A percentile compares a stretch with the other conserved stretches of the same genome.
Evolutionary conservation across 208 protist species (phyloP).

Genomic region (Leishmania tropica): DNA sequence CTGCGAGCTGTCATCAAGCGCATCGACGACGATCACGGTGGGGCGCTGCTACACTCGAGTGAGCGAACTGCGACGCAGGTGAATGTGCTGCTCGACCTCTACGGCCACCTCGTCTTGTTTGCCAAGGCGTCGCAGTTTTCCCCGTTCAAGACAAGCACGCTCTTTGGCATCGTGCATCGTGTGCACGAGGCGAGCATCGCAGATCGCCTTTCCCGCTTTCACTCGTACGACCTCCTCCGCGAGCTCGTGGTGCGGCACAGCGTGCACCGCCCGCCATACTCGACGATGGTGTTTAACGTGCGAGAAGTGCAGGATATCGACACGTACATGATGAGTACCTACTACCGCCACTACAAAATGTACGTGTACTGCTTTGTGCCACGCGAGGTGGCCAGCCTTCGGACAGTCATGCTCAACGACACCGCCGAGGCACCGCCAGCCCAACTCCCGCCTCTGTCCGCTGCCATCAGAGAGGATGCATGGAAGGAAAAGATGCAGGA

Average conservation of each 20-base stretch:
- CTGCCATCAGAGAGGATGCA: slow-evolving; percentile 52
- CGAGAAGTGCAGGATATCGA: slow-evolving; percentile 85
- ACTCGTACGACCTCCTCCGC: slow-evolving; percentile 76
- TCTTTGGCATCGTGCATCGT: slow-evolving; percentile 71
- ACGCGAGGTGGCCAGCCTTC: slow-evolving; percentile 60
- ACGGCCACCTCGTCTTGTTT: slow-evolving; percentile 85
- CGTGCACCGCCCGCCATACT: slow-evolving; percentile 88
- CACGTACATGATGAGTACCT: slow-evolving; percentile 86
- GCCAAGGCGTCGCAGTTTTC: slow-evolving; percentile 59
- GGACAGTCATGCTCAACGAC: slow-evolving; percentile 48
- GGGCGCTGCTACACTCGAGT: slow-evolving; percentile 30
- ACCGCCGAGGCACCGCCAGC: slow-evolving; percentile 57
- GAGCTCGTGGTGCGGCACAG: slow-evolving; percentile 83
- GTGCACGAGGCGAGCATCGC: slow-evolving; percentile 78
- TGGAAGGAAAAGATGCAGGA: slow-evolving; percentile 82
- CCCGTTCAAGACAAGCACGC: slow-evolving; percentile 81
- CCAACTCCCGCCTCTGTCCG: slow-evolving; percentile 56
- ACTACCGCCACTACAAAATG: slow-evolving; percentile 94
- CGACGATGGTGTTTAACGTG: slow-evolving; percentile 80
- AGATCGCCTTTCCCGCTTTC: slow-evolving; percentile 46
- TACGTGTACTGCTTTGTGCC: slow-evolving; percentile 91
- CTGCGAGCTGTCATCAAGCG: slow-evolving; percentile 50
- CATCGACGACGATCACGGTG: slow-evolving; percentile 36
- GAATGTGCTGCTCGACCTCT: slow-evolving; percentile 77
- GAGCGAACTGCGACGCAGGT: slow-evolving; percentile 41